Conservation (phyloP, 208 protist genomes). For the Acanthamoeba quina region DNA sequence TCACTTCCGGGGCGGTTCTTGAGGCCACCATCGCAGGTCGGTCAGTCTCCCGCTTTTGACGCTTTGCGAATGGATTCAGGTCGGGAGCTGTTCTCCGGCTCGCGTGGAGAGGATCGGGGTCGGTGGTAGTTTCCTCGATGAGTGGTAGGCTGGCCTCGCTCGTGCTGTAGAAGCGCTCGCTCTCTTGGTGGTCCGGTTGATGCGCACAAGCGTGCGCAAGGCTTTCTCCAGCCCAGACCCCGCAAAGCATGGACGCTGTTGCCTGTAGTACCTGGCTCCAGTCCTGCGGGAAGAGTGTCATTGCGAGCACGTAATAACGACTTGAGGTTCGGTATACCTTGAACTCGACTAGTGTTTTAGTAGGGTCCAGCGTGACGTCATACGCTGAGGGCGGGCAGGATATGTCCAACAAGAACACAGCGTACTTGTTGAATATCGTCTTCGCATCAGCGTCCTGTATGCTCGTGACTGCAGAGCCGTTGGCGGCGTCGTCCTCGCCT, state of each 20-base stretch:
- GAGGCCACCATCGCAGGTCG: neutral
- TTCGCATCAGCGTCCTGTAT: constrained; percentile 16
- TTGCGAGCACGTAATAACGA: neutral
- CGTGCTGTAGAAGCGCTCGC: neutral
- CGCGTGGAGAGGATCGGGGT: neutral
- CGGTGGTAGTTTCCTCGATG: neutral
- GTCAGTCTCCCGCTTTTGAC: neutral
- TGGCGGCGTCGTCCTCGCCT: neutral
- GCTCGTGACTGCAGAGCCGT: neutral
- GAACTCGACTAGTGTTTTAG: constrained; percentile 19
- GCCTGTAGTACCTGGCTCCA: neutral
- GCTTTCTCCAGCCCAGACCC: neutral
- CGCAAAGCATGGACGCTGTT: neutral
- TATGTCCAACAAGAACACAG: constrained; percentile 48
- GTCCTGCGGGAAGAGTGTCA: neutral
- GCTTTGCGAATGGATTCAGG: neutral
- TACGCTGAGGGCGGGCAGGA: neutral
- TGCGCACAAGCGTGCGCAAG: neutral
- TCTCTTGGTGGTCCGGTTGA: neutral
- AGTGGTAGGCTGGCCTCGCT: neutral
- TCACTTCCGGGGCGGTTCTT: neutral
- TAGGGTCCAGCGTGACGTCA: neutral
- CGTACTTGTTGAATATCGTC: constrained; percentile 45
- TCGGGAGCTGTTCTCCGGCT: neutral
- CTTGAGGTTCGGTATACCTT: neutral